Evolutionary conservation across 2,329 filamentous ascomycete genomes (phyloP).

Genomic region (Intubia oerlemansii): DNA sequence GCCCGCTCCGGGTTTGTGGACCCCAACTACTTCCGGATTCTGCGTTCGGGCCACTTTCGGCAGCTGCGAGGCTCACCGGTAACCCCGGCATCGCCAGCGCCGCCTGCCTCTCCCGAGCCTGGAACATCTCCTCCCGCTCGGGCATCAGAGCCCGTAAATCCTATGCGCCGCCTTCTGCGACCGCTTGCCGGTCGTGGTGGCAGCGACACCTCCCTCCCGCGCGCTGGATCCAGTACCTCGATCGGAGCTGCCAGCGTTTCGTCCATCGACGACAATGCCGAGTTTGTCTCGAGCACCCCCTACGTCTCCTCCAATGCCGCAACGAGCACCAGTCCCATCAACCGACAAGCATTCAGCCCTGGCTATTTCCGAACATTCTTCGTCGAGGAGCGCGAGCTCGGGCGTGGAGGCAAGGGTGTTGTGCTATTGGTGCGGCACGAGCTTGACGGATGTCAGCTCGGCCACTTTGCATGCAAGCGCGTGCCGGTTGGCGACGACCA

Average conservation of each 20-base stretch:
- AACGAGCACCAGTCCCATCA: conserved; percentile 42
- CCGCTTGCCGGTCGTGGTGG: conserved; percentile 12
- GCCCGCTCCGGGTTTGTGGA: conserved; percentile 78
- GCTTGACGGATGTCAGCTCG: conserved; percentile 71
- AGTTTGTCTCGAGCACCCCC: conserved; percentile 32
- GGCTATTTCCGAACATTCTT: conserved; percentile 91
- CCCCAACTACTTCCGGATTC: conserved; percentile 88
- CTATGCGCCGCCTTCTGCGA: conserved; percentile 30
- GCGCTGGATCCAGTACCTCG: too few species aligned
- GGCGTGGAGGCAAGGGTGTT: conserved; percentile 81
- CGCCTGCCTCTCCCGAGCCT: too few species aligned
- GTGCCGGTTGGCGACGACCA: conserved; percentile 92
- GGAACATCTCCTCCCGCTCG: background rate
- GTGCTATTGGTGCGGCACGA: conserved; percentile 86
- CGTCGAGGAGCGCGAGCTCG: conserved; percentile 67
- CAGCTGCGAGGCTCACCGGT: background rate
- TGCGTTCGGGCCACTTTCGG: conserved; percentile 31
- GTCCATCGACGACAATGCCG: conserved; percentile 11
- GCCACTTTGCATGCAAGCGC: conserved; percentile 88
- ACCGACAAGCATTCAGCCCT: conserved; percentile 61
- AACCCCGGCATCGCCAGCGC: too few species aligned
- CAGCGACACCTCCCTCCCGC: too few species aligned
- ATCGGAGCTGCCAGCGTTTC: too few species aligned
- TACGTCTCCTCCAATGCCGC: conserved; percentile 1
- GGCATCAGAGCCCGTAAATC: conserved; percentile 10